Conservation (phyloP, 805 yeast species). For the Phaffomyces thermotolerans region DNA sequence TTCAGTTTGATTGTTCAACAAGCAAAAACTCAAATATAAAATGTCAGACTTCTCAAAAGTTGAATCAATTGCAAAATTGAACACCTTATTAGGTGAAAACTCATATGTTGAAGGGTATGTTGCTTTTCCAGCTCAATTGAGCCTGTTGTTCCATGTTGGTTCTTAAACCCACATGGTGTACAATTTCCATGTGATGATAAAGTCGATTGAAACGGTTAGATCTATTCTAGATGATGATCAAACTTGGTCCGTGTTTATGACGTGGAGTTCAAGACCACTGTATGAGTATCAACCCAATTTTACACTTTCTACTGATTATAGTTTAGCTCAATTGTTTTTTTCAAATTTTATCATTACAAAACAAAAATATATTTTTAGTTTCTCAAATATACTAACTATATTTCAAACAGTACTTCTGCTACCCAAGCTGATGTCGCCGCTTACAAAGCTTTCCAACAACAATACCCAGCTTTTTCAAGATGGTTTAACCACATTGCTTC, state of each 20-base stretch:
- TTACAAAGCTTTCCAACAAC: constrained; percentile 87
- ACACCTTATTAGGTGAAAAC: constrained; percentile 84
- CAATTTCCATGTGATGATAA: background rate
- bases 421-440: constrained; percentile 93
- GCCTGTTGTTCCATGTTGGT: background rate
- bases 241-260: constrained; percentile 95
- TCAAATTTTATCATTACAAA: background rate
- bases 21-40: constrained; percentile 5
- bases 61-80: constrained; percentile 66
- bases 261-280: constrained; percentile 92
- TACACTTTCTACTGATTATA: constrained; percentile 26
- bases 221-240: constrained; percentile 48
- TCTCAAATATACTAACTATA: constrained; percentile 13
- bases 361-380: background rate
- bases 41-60: constrained; percentile 81
- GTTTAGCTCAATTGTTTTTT: constrained; percentile 21
- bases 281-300: constrained; percentile 70
- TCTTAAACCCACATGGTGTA: background rate
- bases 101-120: constrained; percentile 96
- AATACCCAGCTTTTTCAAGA: constrained; percentile 93
- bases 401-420: constrained; percentile 61
- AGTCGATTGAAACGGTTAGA: background rate
- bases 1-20: background rate
- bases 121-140: background rate
- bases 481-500: constrained; percentile 99